A percentile compares a stretch with the other conserved stretches of the same genome.
phyloP scores from a whole-genome alignment of 495 filamentous ascomycete species.

The Podospora comata region DNA sequence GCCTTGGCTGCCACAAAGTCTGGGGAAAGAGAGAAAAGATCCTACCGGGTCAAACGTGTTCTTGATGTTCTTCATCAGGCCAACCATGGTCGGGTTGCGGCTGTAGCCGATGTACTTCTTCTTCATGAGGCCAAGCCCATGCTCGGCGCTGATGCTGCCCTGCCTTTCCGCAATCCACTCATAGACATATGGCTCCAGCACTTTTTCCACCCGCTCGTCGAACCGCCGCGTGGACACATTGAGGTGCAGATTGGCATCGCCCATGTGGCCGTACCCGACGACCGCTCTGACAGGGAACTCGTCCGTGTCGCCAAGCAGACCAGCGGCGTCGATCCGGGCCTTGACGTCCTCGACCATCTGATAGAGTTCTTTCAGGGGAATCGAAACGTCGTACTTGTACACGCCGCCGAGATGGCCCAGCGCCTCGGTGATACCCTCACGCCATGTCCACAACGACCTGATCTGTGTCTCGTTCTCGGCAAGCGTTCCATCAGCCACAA shows the following conservation, averaged over 20 bases:
- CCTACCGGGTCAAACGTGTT: conserved; percentile 85
- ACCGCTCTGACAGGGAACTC: conserved; percentile 79
- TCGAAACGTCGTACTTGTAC: conserved; percentile 98
- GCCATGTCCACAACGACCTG: conserved; percentile 81
- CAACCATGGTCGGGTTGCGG: conserved; percentile 77
- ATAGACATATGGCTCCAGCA: conserved; percentile 91
- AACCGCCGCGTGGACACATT: conserved; percentile 80
- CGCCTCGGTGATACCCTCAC: conserved; percentile 87
- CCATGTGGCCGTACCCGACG: conserved; percentile 97
- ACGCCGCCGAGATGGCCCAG: conserved; percentile 89
- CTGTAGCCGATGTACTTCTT: conserved; percentile 92
- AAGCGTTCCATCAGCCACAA: conserved; percentile 81
- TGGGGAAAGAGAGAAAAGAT: conserved; percentile 18
- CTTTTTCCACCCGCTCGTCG: conserved; percentile 84
- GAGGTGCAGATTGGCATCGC: conserved; percentile 89
- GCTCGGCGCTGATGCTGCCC: conserved; percentile 94
- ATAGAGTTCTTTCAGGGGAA: conserved; percentile 86
- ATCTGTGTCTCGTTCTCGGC: conserved; percentile 91
- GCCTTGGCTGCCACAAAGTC: background rate
- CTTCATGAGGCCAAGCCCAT: conserved; percentile 92
- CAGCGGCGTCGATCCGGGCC: conserved; percentile 64
- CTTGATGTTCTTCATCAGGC: conserved; percentile 93
- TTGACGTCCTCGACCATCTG: conserved; percentile 79
- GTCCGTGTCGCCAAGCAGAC: conserved; percentile 74
- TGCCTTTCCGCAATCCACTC: conserved; percentile 87